Evolutionary conservation across 306 rosid species (phyloP).

Genomic region (Medicago arabica): DNA sequence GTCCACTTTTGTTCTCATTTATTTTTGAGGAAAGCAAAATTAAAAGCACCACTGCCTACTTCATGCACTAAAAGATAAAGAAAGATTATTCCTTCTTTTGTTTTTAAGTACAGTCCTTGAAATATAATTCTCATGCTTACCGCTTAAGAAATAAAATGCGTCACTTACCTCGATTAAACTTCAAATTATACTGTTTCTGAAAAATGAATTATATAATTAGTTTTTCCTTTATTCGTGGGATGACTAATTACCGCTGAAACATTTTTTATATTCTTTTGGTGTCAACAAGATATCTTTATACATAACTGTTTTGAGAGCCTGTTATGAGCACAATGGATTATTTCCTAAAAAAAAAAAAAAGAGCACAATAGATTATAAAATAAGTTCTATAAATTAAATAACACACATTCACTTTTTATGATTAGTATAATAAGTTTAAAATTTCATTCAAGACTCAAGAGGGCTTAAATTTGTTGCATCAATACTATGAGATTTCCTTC

Average conservation of each 20-base stretch:
- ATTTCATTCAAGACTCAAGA: no score
- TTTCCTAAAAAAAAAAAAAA: no score
- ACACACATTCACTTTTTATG: no score
- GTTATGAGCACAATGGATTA: no score
- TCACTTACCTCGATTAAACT: background rate
- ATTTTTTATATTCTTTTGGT: background rate
- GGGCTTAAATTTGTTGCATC: no score
- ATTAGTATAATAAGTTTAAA: no score
- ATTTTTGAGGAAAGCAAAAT: background rate
- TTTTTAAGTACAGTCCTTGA: slow-evolving; percentile 3
- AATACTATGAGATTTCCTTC: no score
- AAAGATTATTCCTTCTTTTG: slow-evolving; percentile 22
- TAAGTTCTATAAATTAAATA: no score
- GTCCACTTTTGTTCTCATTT: slow-evolving; percentile 38
- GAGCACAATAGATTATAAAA: no score
- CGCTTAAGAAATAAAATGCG: slow-evolving; percentile 32
- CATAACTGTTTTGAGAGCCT: no score
- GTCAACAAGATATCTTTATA: no score
- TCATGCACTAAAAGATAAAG: slow-evolving; percentile 27
- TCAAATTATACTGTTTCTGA: background rate
- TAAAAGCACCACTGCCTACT: background rate
- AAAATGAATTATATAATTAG: background rate
- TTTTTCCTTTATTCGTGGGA: background rate
- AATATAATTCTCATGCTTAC: background rate
- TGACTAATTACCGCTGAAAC: background rate